These are phyloP conservation scores for Trichosporon ovoides DNA, from an alignment of 1,284 basidiomycete species.

Conservation along the genomic window DNA sequence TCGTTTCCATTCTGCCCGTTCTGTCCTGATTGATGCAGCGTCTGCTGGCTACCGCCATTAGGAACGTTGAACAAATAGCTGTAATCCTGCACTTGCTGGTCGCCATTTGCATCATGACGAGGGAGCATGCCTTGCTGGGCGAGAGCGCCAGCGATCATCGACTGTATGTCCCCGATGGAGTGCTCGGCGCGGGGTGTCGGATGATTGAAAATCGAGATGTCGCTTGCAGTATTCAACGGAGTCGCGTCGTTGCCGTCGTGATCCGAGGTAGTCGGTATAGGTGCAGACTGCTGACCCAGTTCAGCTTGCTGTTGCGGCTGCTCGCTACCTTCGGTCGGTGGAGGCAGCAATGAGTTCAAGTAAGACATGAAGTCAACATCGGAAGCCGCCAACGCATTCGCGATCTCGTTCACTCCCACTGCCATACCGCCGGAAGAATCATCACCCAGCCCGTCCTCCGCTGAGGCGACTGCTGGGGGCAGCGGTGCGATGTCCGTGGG, in stretches of 20 bases:
- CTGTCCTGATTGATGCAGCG: too few relatives aligned
- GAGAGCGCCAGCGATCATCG: conserved; percentile 16
- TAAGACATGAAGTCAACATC: conserved; percentile 28
- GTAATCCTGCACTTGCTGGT: not conserved
- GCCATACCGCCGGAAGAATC: conserved; percentile 9
- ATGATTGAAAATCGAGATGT: conserved; percentile 1
- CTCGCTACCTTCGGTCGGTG: not conserved
- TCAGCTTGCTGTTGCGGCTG: not conserved
- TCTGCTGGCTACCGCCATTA: not conserved
- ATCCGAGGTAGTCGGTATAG: not conserved
- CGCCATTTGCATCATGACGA: not conserved
- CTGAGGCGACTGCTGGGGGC: too few relatives aligned
- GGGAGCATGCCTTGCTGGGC: conserved; percentile 18
- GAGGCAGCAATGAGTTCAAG: conserved; percentile 21
- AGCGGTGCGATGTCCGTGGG: conserved; percentile 6
- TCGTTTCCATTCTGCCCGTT: too few relatives aligned
- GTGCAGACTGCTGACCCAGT: not conserved
- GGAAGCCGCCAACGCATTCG: conserved; percentile 16
- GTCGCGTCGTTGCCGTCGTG: not conserved
- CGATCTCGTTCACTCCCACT: conserved; percentile 21
- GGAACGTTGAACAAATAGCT: conserved; percentile 5
- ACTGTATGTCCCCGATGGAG: conserved; percentile 19
- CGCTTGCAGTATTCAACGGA: too few relatives aligned
- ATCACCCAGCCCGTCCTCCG: not conserved
- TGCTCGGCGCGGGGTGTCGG: not conserved